Conservation (phyloP, 2,329 filamentous ascomycete species). For the Xylaria sp. region DNA sequence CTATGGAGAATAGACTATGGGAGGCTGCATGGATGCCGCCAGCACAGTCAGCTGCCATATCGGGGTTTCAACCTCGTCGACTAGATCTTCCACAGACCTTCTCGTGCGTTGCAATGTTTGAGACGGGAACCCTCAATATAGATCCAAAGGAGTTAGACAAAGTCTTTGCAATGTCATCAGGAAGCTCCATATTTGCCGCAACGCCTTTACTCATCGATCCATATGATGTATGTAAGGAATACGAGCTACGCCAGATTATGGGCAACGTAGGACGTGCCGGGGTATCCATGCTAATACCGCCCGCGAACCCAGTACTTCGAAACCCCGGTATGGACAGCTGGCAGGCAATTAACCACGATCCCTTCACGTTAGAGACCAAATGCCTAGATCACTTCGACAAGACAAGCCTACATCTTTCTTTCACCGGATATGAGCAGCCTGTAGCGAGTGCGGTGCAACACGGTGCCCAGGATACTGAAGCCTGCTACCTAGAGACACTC, state of each 20-base stretch:
- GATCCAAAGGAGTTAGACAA: neutral
- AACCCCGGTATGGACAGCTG: neutral
- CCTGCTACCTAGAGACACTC: constrained; percentile 7
- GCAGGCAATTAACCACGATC: constrained; percentile 5
- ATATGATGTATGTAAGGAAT: neutral
- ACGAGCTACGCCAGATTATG: constrained; percentile 6
- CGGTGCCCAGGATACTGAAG: neutral
- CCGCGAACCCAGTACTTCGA: neutral
- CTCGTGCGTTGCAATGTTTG: constrained; percentile 2
- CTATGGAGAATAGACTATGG: neutral
- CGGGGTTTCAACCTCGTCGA: too few species aligned
- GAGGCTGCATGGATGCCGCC: neutral
- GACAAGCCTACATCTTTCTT: constrained; percentile 6
- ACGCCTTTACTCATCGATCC: constrained; percentile 4
- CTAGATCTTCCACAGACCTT: neutral
- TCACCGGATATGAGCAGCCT: constrained; percentile 16
- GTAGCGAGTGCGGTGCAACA: neutral
- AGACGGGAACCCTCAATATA: neutral
- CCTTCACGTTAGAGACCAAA: neutral
- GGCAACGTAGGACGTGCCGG: constrained; percentile 11
- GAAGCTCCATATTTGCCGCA: constrained; percentile 6
- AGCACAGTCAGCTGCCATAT: too few species aligned
- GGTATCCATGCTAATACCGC: constrained; percentile 8
- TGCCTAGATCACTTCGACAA: neutral
- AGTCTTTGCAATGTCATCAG: constrained; percentile 1